Base-by-base conservation (phyloP, 345 rosid genomes). In the Euphorbia pulcherrima region DNA sequence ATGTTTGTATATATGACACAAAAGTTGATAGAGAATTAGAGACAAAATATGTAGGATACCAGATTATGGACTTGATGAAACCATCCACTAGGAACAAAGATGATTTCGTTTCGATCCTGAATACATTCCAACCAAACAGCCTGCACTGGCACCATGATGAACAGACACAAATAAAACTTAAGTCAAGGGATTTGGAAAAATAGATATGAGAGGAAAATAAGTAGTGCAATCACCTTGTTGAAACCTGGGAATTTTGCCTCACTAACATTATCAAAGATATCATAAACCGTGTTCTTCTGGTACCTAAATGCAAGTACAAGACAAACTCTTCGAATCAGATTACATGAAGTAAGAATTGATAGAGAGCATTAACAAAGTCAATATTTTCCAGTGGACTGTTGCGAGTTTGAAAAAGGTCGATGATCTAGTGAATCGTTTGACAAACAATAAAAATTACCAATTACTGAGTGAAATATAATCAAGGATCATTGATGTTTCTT, bases 71-170 rank as follows among this genome's bases (percentile, higher is more conserved):
- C 98, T 90, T 93, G 97, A 84, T 93, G 94, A 81, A 87, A 88
- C 98, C 97, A 93, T 74, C 98, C 97, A 64, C 97, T 89, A 27
- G 97, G 97, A 67, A 90, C 97, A 84, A 86, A 90, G 68, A 90
- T 84, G 65, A 84, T 77, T 73, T 89, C 95, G 65, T 86, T 86
- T 37, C 77, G 67, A 70, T 83, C 88, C 81, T 90, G 98, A 77
- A 73, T 75, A 78, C 96, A 89, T 61, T 87, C 97, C 68, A 85
- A 68, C 98, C 98, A 93, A 70, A 82, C 60, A 47, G 96, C 84
- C 97, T 90, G 74, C 78, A 74, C n/a, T 23, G 27, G 74, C 37
- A 64, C 52, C 59, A 75, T 46, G 53, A 75, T 46, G 53, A 72
- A 60, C 73, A 68, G 33, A 39, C 23, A 54, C 68, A 46, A 21